phyloP scores from a whole-genome alignment of 2,329 filamentous ascomycete genomes.

The Diaporthe caulivora region DNA sequence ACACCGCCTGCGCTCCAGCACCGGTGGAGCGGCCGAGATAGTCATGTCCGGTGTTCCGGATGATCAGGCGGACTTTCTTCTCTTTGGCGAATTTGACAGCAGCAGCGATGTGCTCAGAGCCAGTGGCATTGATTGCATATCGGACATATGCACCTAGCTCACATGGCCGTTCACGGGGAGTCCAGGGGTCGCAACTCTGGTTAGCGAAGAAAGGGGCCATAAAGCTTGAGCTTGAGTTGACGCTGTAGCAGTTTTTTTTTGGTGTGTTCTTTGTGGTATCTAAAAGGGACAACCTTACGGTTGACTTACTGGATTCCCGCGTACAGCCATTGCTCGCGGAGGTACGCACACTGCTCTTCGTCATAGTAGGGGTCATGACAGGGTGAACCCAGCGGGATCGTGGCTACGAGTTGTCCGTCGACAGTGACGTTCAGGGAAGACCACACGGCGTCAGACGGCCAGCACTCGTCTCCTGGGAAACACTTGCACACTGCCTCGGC shows the following conservation, averaged over 20 bases:
- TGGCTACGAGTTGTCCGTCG: conserved; percentile 61
- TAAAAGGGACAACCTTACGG: not conserved
- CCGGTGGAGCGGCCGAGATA: conserved; percentile 37
- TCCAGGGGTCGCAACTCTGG: conserved; percentile 42
- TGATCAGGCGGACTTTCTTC: conserved; percentile 56
- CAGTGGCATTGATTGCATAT: conserved; percentile 43
- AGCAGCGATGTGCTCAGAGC: conserved; percentile 39
- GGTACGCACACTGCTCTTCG: conserved; percentile 49
- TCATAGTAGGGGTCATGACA: conserved; percentile 59
- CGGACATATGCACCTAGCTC: conserved; percentile 50
- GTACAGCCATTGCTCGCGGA: conserved; percentile 52
- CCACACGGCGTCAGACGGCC: conserved; percentile 60
- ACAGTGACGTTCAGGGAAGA: conserved; percentile 60
- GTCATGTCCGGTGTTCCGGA: conserved; percentile 62
- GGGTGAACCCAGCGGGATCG: conserved; percentile 58
- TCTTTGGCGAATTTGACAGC: conserved; percentile 49
- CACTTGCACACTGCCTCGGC: conserved; percentile 40
- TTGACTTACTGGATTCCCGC: conserved; percentile 52
- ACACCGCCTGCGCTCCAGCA: conserved; percentile 58
- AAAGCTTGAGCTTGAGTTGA: conserved; percentile 46
- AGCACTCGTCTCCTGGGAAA: conserved; percentile 62
- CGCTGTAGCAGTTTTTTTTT: conserved; percentile 33
- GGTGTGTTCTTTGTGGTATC: not conserved
- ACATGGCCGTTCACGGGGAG: conserved; percentile 47
- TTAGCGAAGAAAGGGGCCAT: conserved; percentile 48